phyloP scores from a whole-genome alignment of 345 rosid species.

The Acer negundo region DNA sequence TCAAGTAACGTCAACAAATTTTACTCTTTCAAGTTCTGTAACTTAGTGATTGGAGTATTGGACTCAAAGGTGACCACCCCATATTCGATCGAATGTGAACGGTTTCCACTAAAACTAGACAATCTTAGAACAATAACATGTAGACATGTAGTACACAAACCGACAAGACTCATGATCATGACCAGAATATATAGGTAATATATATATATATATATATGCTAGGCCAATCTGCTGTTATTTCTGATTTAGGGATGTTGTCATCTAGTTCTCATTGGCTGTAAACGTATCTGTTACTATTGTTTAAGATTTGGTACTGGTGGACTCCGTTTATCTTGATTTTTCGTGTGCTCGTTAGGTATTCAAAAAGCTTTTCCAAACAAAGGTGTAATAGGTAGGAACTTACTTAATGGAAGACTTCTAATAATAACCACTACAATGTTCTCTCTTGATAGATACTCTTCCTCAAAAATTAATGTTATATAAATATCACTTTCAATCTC shows the following conservation, averaged over 20 bases:
- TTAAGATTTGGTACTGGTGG: conserved; percentile 17
- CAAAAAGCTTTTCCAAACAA: conserved; percentile 8
- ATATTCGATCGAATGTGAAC: background rate
- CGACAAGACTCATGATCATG: conserved; percentile 9
- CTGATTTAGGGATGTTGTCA: conserved; percentile 8
- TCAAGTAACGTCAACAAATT: background rate
- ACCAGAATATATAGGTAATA: conserved; percentile 3
- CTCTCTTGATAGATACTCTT: background rate
- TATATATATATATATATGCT: conserved; percentile 16
- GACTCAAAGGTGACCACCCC: background rate
- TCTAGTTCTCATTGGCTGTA: conserved; percentile 24
- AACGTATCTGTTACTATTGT: conserved; percentile 21
- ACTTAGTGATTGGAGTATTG: background rate
- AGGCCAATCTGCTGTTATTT: conserved; percentile 18
- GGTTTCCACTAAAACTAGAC: conserved; percentile 9
- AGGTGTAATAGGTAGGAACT: conserved; percentile 14
- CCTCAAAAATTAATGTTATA: background rate
- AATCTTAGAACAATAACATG: conserved; percentile 5
- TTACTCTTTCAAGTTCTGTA: background rate
- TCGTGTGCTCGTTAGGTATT: background rate
- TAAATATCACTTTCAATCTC: background rate
- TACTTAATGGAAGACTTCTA: conserved; percentile 7
- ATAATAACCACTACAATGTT: conserved; percentile 11
- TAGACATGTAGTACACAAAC: background rate
- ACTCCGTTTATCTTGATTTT: conserved; percentile 25